Percentiles rank a stretch among this genome's conserved stretches.
These are phyloP conservation scores for Pseudevernia furfuracea DNA, from an alignment of 495 filamentous ascomycete species.

Conservation along the genomic window DNA sequence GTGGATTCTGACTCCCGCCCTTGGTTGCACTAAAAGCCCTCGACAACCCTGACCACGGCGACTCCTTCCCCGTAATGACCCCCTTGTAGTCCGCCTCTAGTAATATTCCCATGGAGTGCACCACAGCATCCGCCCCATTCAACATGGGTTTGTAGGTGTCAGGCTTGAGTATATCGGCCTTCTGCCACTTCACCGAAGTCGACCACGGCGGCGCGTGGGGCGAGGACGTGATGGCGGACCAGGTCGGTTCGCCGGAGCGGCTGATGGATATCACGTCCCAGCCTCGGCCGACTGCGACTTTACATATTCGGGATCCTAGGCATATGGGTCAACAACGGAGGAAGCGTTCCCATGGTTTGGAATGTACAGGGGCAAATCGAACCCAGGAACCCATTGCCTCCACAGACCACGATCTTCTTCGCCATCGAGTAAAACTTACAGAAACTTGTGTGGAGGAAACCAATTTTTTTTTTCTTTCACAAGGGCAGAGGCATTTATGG, in stretches of 20 bases:
- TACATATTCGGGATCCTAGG: conserved; percentile 79
- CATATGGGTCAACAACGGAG: conserved; percentile 7
- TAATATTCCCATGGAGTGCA: conserved; percentile 93
- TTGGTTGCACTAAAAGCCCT: conserved; percentile 67
- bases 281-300: conserved; percentile 67
- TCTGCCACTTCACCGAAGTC: conserved; percentile 72
- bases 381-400: conserved; percentile 91
- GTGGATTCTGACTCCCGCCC: conserved; percentile 49
- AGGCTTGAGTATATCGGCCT: conserved; percentile 78
- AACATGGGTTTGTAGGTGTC: conserved; percentile 66
- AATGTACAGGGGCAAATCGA: conserved; percentile 20
- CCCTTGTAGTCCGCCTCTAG: conserved; percentile 97
- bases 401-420: conserved; percentile 70
- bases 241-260: conserved; percentile 81
- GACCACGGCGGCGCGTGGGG: conserved; percentile 70
- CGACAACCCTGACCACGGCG: conserved; percentile 61
- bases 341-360: background rate
- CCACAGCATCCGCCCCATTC: conserved; percentile 67
- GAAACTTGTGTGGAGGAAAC: background rate
- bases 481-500: no score
- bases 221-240: conserved; percentile 71
- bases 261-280: conserved; percentile 89
- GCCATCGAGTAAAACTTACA: conserved; percentile 3
- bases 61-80: conserved; percentile 73
- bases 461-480: no score